phyloP scores from a whole-genome alignment of 78 protist genomes.

The Dictyostelium brefeldianum region DNA sequence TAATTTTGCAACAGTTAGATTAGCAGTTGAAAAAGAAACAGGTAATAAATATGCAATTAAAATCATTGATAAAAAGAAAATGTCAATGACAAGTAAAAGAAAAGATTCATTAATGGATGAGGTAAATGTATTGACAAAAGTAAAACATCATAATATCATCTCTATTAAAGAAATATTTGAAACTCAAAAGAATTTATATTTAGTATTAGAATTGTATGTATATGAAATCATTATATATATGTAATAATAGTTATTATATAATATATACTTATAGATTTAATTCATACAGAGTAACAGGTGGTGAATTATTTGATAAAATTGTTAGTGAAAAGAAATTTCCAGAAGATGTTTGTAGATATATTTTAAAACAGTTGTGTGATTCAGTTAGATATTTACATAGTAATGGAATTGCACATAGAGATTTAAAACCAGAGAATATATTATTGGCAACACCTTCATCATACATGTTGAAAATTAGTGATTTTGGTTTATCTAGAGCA shows the following conservation, averaged over 20 bases:
- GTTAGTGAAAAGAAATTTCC: slow-evolving; percentile 59
- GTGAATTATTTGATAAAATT: slow-evolving; percentile 84
- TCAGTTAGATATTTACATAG: slow-evolving; percentile 77
- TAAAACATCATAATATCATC: slow-evolving; percentile 79
- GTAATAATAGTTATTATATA: neutral
- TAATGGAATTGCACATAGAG: slow-evolving; percentile 84
- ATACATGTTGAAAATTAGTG: slow-evolving; percentile 53
- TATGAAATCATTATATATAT: neutral
- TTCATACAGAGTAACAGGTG: slow-evolving; percentile 78
- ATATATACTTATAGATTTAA: neutral
- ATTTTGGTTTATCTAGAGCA: slow-evolving; percentile 76
- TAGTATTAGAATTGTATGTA: slow-evolving; percentile 84
- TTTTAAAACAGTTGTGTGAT: slow-evolving; percentile 67
- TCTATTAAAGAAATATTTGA: slow-evolving; percentile 71
- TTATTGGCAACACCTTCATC: slow-evolving; percentile 39
- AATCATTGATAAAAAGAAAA: slow-evolving; percentile 81
- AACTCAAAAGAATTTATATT: slow-evolving; percentile 72
- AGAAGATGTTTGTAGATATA: slow-evolving; percentile 50
- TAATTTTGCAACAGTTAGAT: slow-evolving; percentile 76
- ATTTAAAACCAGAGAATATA: slow-evolving; percentile 87
- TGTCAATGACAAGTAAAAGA: slow-evolving; percentile 76
- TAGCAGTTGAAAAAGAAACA: slow-evolving; percentile 72
- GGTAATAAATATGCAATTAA: slow-evolving; percentile 81
- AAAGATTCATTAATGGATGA: slow-evolving; percentile 78
- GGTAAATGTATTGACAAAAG: slow-evolving; percentile 75